Percentiles rank a stretch among this genome's conserved stretches.
Conservation (phyloP, 2,329 filamentous ascomycete genomes). For the Penicillium frequentans region DNA sequence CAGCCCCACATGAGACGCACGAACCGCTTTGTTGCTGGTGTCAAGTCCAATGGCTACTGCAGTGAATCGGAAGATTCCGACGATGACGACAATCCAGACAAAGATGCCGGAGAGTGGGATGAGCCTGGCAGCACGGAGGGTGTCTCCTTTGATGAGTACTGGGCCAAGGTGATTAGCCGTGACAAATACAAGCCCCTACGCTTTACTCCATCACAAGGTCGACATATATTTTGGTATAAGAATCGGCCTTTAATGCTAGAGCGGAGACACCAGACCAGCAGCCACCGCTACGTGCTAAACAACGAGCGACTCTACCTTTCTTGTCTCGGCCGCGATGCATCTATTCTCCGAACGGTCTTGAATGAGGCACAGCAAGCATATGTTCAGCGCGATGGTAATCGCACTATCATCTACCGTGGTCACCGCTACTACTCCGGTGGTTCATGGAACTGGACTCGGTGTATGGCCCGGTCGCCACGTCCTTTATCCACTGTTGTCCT, state of each 20-base stretch:
- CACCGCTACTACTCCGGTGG: slow-evolving; percentile 19
- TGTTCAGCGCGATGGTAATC: slow-evolving; percentile 35
- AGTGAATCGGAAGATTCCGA: slow-evolving; percentile 21
- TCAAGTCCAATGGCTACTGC: slow-evolving; percentile 50
- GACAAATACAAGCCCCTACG: slow-evolving; percentile 37
- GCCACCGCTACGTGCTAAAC: slow-evolving; percentile 17
- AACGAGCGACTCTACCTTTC: slow-evolving; percentile 36
- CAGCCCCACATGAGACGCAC: slow-evolving; percentile 62
- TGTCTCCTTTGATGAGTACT: slow-evolving; percentile 45
- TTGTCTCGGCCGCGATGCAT: slow-evolving; percentile 36
- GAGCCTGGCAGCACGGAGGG: slow-evolving; percentile 32
- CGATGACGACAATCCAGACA: slow-evolving; percentile 24
- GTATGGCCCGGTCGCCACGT: slow-evolving; percentile 48
- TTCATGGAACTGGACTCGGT: slow-evolving; percentile 33
- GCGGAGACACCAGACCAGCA: slow-evolving; percentile 25
- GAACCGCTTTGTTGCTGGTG: slow-evolving; percentile 65
- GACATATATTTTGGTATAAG: slow-evolving; percentile 68
- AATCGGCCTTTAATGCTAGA: slow-evolving; percentile 51
- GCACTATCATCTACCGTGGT: slow-evolving; percentile 42
- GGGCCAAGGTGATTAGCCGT: slow-evolving; percentile 39
- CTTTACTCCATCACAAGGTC: slow-evolving; percentile 68
- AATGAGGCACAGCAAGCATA: slow-evolving; percentile 37
- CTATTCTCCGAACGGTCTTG: slow-evolving; percentile 35
- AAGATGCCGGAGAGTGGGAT: slow-evolving; percentile 29
- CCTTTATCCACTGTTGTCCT: slow-evolving; percentile 58